Evolutionary conservation across 148 eudicot species (phyloP).

Genomic region (Fallopia convolvulus): DNA sequence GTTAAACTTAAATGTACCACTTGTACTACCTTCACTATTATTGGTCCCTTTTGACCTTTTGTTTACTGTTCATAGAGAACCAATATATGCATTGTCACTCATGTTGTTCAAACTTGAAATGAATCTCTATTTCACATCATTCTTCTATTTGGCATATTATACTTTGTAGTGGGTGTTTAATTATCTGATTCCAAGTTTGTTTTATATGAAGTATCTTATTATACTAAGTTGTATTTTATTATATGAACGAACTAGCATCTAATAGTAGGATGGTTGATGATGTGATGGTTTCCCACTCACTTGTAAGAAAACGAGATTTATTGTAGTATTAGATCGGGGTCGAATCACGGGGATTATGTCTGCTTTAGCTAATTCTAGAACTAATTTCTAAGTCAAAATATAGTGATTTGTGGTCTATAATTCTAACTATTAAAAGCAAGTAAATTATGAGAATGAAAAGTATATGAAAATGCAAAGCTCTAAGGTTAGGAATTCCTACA

Average conservation of each 20-base stretch:
- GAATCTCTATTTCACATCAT: background rate
- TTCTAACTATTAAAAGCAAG: too few relatives aligned
- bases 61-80: background rate
- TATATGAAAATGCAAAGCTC: too few relatives aligned
- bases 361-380: too few relatives aligned
- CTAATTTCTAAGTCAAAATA: too few relatives aligned
- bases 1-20: background rate
- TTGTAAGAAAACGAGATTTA: too few relatives aligned
- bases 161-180: background rate
- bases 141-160: background rate
- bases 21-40: background rate
- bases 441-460: too few relatives aligned
- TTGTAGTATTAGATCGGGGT: too few relatives aligned
- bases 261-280: background rate
- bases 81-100: background rate
- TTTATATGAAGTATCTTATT: background rate
- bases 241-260: background rate
- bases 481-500: too few relatives aligned
- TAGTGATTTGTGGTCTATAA: too few relatives aligned
- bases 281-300: too few relatives aligned
- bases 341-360: too few relatives aligned
- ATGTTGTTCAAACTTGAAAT: background rate
- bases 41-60: background rate
- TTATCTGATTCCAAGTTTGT: constrained; percentile 2
- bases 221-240: background rate